Evolutionary conservation across 805 yeast species (phyloP), one percentile per base, ranked within the genome.

Genomic region (Pachysolen tannophilus): DNA sequence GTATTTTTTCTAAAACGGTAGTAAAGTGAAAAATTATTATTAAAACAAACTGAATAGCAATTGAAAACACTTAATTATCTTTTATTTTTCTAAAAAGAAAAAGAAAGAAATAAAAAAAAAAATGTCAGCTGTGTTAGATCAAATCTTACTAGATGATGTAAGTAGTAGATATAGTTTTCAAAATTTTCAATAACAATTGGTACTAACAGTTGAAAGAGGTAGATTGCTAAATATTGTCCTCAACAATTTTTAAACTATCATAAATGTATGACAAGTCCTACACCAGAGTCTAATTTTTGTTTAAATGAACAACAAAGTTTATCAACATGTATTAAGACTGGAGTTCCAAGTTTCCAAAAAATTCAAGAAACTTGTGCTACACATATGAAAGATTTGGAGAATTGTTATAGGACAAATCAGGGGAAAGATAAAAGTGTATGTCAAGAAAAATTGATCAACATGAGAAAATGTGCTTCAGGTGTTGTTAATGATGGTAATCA

Each of bases 181-280:
- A 23, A 5, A 4, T 5, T 23, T 23, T 23, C 26, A n/a, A 15
- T 7, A 33, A 20, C 26, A 20, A 18, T 13, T 5, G 13, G 14
- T 25, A 16, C 24, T 30, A 16, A 30, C 27, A 11, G 8, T 19
- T 14, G 16, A 25, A 26, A 25, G 17, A 11, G 10, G 28, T 26
- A 63, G 69, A 75, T 82, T 38, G 87, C 94, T 10, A 69, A 74
- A 36, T 62, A 67, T 49, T 84, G 95, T 53, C 92, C 94, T 0
- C 75, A 72, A 41, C 70, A 76, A 48, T 83, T 84, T 44, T 58
- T 83, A 38, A 72, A 68, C 19, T 84, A 79, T 54, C 90, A 84
- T 55, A 75, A 73, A 47, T 84, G 94, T 50, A 69, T 84, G 55
- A 56, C 38, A 24, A 59, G 75, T 24, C 78, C 78, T 26, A 68